A percentile compares a stretch with the other conserved stretches of the same genome.
These are phyloP conservation scores for Clohesyomyces aquaticus DNA, from an alignment of 495 filamentous ascomycete species.

Conservation along the genomic window DNA sequence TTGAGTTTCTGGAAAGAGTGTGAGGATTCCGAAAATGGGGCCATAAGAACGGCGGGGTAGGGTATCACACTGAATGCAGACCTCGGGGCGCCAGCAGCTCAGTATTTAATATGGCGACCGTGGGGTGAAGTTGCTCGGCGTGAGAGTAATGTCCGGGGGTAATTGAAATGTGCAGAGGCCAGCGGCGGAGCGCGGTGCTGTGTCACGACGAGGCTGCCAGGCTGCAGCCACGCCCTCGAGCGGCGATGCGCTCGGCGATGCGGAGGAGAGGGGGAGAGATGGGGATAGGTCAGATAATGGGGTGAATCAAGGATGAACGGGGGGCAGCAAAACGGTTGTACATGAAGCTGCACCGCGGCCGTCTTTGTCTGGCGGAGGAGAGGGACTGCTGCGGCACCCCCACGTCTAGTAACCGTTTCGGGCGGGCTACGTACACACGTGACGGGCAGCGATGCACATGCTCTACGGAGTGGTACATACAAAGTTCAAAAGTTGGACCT, in stretches of 20 bases:
- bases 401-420: not conserved
- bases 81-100: constrained; percentile 25
- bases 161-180: constrained; percentile 13
- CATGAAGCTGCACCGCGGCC: not conserved
- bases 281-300: not conserved
- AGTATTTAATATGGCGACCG: constrained; percentile 22
- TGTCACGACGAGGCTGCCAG: constrained; percentile 12
- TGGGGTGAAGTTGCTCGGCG: constrained; percentile 35
- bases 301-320: not conserved
- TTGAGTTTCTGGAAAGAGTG: constrained; percentile 44
- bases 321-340: no score
- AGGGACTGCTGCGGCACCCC: not conserved
- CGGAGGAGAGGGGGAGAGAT: not conserved
- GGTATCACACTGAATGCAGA: constrained; percentile 32
- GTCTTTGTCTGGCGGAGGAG: constrained; percentile 10
- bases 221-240: not conserved
- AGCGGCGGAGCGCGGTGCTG: not conserved
- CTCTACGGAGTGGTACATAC: no score
- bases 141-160: constrained; percentile 36
- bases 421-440: not conserved
- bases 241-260: not conserved
- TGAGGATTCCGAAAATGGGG: constrained; percentile 36
- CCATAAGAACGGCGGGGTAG: constrained; percentile 37
- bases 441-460: no score
- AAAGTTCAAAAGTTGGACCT: not conserved